Evolutionary conservation across 768 basidiomycete genomes (phyloP).

Genomic region (Cubamyces lactineus): DNA sequence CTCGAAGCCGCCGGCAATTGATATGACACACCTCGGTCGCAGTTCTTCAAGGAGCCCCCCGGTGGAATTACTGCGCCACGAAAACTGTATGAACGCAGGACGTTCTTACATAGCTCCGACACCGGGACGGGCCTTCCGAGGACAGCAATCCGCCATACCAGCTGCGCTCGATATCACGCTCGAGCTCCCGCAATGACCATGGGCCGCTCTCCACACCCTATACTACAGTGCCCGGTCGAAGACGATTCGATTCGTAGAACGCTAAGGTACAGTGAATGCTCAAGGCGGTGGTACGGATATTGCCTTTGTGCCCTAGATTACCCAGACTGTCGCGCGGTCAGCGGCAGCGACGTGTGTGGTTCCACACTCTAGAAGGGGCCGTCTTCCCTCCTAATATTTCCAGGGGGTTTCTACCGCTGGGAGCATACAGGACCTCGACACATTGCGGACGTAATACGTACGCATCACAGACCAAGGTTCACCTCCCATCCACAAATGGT

Average conservation of each 20-base stretch:
- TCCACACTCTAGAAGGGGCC: not conserved
- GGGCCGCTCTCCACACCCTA: not conserved
- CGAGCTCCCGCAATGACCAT: not conserved
- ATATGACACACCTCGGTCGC: not conserved
- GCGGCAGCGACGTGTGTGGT: not conserved
- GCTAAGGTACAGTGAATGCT: too few species aligned
- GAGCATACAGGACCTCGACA: not conserved
- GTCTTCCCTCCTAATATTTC: not conserved
- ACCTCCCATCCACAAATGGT: too few species aligned
- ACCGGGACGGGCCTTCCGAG: not conserved
- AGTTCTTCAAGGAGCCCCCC: too few species aligned
- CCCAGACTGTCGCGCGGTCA: not conserved
- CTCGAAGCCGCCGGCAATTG: not conserved
- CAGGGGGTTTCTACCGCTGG: constrained; percentile 14
- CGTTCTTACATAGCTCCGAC: not conserved
- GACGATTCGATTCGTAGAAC: too few species aligned
- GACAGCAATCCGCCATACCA: constrained; percentile 1
- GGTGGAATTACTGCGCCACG: not conserved
- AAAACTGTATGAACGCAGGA: not conserved
- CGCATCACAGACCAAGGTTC: too few species aligned
- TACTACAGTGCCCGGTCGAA: not conserved
- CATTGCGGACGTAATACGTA: not conserved
- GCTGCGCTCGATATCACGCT: not conserved
- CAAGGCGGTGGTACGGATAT: not conserved
- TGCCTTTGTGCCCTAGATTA: not conserved